Evolutionary conservation across 2,329 filamentous ascomycete genomes (phyloP), one percentile per base, ranked within the genome.

Genomic region (Verticillium longisporum): DNA sequence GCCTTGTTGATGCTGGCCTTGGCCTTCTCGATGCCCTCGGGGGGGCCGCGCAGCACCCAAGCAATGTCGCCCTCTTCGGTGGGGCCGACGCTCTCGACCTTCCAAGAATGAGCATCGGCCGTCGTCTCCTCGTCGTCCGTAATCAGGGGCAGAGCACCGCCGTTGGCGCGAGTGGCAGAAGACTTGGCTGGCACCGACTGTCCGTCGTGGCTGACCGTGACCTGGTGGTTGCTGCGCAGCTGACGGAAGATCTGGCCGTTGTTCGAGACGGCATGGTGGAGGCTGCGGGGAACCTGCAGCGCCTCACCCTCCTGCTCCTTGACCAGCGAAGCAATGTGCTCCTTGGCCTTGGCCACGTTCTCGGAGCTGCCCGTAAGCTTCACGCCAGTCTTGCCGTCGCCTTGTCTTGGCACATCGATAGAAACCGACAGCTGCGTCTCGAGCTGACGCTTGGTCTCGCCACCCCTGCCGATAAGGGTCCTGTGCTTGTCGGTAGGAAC

Each of bases 201-300:
- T 55, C 93, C 92, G 60, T 87, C 90, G 72, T 98, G 95, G 74
- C 98, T 93, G 59, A 99, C 90, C 0, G 89, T 95, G 66, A 99
- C 92, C 67, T 91, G 88, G 75, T 91, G 84, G 70, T 97, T 90
- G 74, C 87, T 93, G 66, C 90, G 88, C 53, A 99, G 86, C 69
- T 87, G 89, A 66, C 94, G 91, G 89, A 98, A 97, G 78, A 98
- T 90, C 68, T 92, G 88, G 1, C 94, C 95, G 66, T 94, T 93
- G 73, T 97, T 94, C 59, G 91, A 85, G 67, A 99, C 83, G 62
- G 83, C 78, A 73, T 98, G 91, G 78, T 99, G 95, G 63, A 95
- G 80, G 68, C 88, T 86, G 62, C 88, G 85, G 11, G 95, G 94
- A 9, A 99, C 84, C 68, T 89, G 83, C n/a, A 98, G 76, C 0